phyloP scores from a whole-genome alignment of 768 basidiomycete genomes.

The Russula lepida region DNA sequence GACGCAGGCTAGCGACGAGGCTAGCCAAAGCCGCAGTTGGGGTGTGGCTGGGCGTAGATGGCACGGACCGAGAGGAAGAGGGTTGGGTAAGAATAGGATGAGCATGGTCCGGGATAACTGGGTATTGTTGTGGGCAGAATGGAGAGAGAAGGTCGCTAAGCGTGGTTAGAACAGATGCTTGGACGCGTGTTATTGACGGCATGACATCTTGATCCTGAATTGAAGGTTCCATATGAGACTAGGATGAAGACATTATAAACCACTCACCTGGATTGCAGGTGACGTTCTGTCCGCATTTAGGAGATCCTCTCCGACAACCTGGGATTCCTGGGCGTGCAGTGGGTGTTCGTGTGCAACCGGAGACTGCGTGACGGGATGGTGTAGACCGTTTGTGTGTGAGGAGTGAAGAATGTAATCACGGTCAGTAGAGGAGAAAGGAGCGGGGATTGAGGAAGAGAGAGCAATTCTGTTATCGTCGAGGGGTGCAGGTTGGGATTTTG shows the following conservation, averaged over 20 bases:
- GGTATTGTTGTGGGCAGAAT: conserved; percentile 30
- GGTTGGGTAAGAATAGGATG: conserved; percentile 44
- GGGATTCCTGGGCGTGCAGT: neutral
- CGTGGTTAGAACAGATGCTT: conserved; percentile 66
- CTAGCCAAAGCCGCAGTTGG: conserved; percentile 48
- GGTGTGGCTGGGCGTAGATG: conserved; percentile 26
- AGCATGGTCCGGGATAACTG: conserved; percentile 51
- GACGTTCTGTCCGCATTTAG: neutral
- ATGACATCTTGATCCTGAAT: conserved; percentile 46
- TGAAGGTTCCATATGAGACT: neutral
- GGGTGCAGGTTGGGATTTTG: neutral
- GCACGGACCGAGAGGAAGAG: conserved; percentile 25
- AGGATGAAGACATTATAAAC: neutral
- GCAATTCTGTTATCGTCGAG: conserved; percentile 2
- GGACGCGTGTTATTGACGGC: conserved; percentile 66
- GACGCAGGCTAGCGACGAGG: conserved; percentile 54
- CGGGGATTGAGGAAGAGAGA: conserved; percentile 13
- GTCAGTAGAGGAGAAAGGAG: conserved; percentile 18
- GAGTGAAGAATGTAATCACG: conserved; percentile 4
- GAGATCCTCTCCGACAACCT: neutral
- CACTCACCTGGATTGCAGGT: neutral
- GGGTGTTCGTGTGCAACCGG: neutral
- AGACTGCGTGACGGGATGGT: neutral
- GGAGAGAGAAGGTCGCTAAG: conserved; percentile 57
- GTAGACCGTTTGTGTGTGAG: neutral